Evolutionary conservation across 352 stramenopile genomes (phyloP), one percentile per base, ranked within the genome.

Genomic region (Elongisporangium prolatum): DNA sequence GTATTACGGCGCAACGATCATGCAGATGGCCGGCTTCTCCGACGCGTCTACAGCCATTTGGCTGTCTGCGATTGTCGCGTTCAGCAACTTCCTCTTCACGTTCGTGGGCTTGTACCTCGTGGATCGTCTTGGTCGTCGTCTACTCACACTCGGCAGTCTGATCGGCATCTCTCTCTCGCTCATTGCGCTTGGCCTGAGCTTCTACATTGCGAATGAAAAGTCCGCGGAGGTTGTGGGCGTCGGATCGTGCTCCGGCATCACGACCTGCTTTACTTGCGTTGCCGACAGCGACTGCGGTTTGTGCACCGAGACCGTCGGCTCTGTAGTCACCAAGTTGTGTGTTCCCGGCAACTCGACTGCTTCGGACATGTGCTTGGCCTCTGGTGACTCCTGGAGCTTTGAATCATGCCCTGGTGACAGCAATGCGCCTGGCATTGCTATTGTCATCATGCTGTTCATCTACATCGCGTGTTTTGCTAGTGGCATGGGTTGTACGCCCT

Each of bases 401-500:
- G 52, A 67, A 16, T 77, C 74, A n/a, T 93, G 84, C 49, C 72
- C 78, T 2, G 54, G 52, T 9, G 73, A 86, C 17, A 86, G 61
- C 34, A 63, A 59, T 13, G 44, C 59, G 1, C 59, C 70, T 4
- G 80, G 80, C 1, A 80, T 56, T 60, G 48, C 82, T 38, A 93
- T 91, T 47, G 64, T 93, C 44, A 68, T 73, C 11, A 61, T 73
- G 52, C 61, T 93, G 17, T 91, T 93, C 59, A 49, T 88, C 48
- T 93, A 88, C 65, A 56, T 93, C 3, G 81, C 81, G 4, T 90
- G 68, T 55, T 93, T 93, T 57, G 84, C 81, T 14, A 87, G 75
- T 50, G 84, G 81, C 56, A 91, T 93, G 81, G 84, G 85, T 5
- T 87, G 75, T 25, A 89, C 98, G 72, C 93, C 95, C 0, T 98